Base-by-base conservation (phyloP, 306 rosid species). In the Pterocarpus macrocarpus region DNA sequence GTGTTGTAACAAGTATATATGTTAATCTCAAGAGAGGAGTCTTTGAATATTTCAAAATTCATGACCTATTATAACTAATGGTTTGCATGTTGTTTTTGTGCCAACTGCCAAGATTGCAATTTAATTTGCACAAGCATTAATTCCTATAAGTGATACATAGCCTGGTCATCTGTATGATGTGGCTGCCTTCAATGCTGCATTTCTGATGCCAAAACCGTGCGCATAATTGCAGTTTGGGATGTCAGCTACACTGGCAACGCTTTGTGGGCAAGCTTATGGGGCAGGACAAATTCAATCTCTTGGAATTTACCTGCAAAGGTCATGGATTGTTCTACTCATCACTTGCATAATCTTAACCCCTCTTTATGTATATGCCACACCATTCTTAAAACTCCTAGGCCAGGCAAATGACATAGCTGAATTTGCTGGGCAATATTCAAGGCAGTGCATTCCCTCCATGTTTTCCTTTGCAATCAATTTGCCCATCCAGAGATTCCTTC, bases 251-350 rank as follows among this genome's bases (percentile, higher is more conserved):
- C 41, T 90, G 3, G 88, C 76, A 78, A 94, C 95, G 63, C 84
- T 94, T 1, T 94, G 97, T 82, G 97, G 98, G 4, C 97, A 94
- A 89, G 95, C 94, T 6, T 90, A 71, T 81, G 97, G 98, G 1
- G 98, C 95, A 39, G 94, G 98, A 44, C 83, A 85, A 56, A 73
- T 89, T 28, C 39, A 86, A 38, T 50, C 75, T 64, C 91, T 89
- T 17, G 93, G 97, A 1, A 68, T 91, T 43, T 94, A 89, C 77
- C 69, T 94, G 85, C 98, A 91, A 81, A 85, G 91, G 32, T 94
- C 97, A 55, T 87, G 91, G 89, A 82, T 94, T 13, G 71, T 91
- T 69, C 82, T 90, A 0, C 4, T 43, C n/a, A 15, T 64, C 44
- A 82, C 87, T 78, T 82, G 95, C 35, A 49, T 89, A 22, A 0